Evolutionary conservation across 2,329 filamentous ascomycete genomes (phyloP), one percentile per base, ranked within the genome.

Genomic region (Dactylellina sp.): DNA sequence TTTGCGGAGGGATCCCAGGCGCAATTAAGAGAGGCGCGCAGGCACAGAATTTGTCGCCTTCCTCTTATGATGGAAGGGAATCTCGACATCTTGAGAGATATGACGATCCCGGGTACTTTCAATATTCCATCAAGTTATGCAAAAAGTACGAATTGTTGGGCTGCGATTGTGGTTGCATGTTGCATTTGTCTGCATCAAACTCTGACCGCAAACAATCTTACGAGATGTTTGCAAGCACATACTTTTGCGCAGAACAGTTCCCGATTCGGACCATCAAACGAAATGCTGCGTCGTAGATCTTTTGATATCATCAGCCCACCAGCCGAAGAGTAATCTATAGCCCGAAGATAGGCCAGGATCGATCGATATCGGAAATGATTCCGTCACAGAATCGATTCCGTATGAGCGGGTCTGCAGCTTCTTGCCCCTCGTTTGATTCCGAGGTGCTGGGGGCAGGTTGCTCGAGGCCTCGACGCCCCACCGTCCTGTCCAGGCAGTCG

Each of bases 401-500:
- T n/a, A n/a, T n/a, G n/a, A n/a, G 50, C 22, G 25, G 25, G 24
- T 39, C 62, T 59, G 62, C 25, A 20, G 37, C 24, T 52, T 59
- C 39, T 64, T 16, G 46, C 44, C 46, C 53, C 53, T 59, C 53
- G 32, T 53, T 32, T 61, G 28, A 47, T 25, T 40, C 25, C 24
- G 39, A 37, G 16, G 22, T 25, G n/a, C 24, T 44, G 32, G 37
- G 18, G 56, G 44, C 49, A 65, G 47, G 49, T 39, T 65, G 39
- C 40, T 56, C n/a, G 32, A 56, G 35, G 20, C 4, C 14, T 24
- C 24, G 35, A 47, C 24, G 28, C 40, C 46, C 7, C 32, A 66
- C 62, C 53, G 53, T 62, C 64, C 64, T 39, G 12, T 70, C 47
- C 40, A 40, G 64, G 64, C 49, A 62, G 49, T 56, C 39, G 37